These are phyloP conservation scores for Bidens hawaiensis DNA, from an alignment of 140 eudicot genomes.

Conservation along the genomic window DNA sequence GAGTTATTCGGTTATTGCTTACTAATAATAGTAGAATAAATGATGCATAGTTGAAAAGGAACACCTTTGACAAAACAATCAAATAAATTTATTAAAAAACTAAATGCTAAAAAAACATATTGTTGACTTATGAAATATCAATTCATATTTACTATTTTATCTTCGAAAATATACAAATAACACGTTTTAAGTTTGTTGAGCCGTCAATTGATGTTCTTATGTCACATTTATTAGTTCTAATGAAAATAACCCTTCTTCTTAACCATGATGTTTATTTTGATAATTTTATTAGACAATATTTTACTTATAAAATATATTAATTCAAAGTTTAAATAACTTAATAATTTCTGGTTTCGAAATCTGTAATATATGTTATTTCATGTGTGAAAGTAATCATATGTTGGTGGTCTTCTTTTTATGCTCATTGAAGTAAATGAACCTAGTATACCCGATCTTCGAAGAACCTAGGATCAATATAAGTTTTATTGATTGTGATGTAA, in stretches of 20 bases:
- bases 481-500: neutral
- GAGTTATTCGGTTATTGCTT: neutral
- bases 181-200: neutral
- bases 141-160: no score
- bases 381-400: constrained; percentile 18
- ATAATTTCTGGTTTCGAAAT: no score
- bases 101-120: neutral
- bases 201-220: neutral
- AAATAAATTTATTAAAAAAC: neutral
- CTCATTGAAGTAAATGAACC: constrained; percentile 11
- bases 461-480: constrained; percentile 23
- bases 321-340: neutral
- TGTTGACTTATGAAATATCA: neutral
- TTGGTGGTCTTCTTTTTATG: constrained; percentile 19
- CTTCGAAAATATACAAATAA: neutral
- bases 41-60: neutral
- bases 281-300: neutral
- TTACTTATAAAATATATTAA: neutral
- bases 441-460: neutral
- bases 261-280: neutral
- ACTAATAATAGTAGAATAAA: no score
- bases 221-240: neutral
- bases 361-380: no score
- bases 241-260: neutral
- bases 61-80: neutral